These are phyloP conservation scores for Coccomyxa sp. DNA, from an alignment of 139 green algal genomes.

Conservation along the genomic window DNA sequence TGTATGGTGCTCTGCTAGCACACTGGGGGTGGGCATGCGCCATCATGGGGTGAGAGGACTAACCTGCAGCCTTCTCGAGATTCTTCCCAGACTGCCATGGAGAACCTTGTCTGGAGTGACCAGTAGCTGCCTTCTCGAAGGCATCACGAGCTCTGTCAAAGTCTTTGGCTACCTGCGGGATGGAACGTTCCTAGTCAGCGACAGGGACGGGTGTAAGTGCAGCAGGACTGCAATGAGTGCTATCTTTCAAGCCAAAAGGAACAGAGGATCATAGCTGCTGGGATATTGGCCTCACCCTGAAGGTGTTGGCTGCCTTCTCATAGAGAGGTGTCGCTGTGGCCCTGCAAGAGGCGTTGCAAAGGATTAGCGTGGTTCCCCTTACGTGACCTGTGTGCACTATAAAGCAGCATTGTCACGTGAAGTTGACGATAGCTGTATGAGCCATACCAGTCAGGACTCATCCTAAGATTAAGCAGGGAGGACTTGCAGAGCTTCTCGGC, in stretches of 20 bases:
- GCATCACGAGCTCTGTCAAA: constrained; percentile 45
- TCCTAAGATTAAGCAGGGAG: constrained; percentile 49
- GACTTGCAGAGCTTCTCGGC: constrained; percentile 34
- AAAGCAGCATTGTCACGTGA: no score
- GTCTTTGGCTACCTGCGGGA: constrained; percentile 48
- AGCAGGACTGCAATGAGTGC: no score
- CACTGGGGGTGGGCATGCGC: neutral
- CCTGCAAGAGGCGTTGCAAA: no score
- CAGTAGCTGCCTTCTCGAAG: constrained; percentile 61
- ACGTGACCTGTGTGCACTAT: neutral
- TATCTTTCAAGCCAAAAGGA: no score
- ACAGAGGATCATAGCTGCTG: no score
- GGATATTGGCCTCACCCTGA: constrained; percentile 59
- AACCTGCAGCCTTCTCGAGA: constrained; percentile 41
- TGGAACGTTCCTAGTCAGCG: no score
- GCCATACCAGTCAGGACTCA: constrained; percentile 38
- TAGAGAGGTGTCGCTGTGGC: constrained; percentile 61
- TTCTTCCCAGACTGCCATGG: constrained; percentile 74
- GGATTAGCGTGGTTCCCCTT: no score
- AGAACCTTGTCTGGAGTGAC: constrained; percentile 61
- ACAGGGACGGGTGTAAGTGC: no score
- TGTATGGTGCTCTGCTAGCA: neutral
- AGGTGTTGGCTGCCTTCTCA: constrained; percentile 61
- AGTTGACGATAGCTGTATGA: no score
- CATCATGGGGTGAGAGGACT: neutral